Evolutionary conservation across 495 filamentous ascomycete genomes (phyloP).

Genomic region (Articulospora tetracladia): DNA sequence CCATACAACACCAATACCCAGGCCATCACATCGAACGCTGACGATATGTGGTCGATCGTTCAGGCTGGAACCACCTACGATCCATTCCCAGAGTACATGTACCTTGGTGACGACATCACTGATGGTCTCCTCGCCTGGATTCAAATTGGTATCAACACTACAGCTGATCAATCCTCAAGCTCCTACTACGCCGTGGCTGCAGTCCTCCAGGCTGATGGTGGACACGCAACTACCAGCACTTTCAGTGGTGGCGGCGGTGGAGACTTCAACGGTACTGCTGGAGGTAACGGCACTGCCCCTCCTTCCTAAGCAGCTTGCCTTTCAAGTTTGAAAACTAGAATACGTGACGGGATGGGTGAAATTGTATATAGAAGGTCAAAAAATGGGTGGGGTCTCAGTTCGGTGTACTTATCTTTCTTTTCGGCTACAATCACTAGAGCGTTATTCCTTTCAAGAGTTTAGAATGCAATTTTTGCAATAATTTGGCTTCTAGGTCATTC

Average conservation of each 20-base stretch:
- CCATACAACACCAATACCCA: slow-evolving; percentile 56
- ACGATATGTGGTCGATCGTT: slow-evolving; percentile 48
- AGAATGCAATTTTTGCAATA: too few species aligned
- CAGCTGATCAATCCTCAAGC: slow-evolving; percentile 38
- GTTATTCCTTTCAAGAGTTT: background rate
- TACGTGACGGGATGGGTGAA: background rate
- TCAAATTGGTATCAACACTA: slow-evolving; percentile 53
- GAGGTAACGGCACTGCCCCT: slow-evolving; percentile 7
- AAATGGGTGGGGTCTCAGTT: too few species aligned
- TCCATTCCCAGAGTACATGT: slow-evolving; percentile 52
- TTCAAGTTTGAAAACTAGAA: background rate
- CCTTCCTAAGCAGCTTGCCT: background rate
- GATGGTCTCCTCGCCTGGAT: slow-evolving; percentile 52
- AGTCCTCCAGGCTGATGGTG: slow-evolving; percentile 16
- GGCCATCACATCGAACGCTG: slow-evolving; percentile 44
- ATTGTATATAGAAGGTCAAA: background rate
- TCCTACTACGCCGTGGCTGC: slow-evolving; percentile 29
- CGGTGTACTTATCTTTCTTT: background rate
- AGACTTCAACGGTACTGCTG: background rate
- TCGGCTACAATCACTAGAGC: background rate
- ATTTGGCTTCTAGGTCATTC: too few species aligned
- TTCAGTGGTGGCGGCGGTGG: background rate
- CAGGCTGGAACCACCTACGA: slow-evolving; percentile 45
- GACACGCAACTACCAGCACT: background rate
- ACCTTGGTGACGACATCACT: slow-evolving; percentile 46